Evolutionary conservation across 352 stramenopile genomes (phyloP).

Genomic region (Phytophthora meadii): DNA sequence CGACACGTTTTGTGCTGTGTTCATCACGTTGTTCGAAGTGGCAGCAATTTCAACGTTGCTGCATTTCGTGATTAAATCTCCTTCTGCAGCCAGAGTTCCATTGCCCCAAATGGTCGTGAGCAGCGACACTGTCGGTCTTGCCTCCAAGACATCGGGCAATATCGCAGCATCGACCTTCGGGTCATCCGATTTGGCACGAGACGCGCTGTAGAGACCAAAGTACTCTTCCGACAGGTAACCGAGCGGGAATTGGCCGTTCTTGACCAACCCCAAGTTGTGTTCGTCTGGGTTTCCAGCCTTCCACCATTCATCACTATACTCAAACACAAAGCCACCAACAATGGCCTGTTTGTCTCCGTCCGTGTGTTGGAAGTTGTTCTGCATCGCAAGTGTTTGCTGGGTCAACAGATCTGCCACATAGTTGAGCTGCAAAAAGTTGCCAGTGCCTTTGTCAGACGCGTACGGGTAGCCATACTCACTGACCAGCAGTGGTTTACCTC

Average conservation of each 20-base stretch:
- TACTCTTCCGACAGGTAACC: slow-evolving; percentile 71
- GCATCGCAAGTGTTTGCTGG: slow-evolving; percentile 58
- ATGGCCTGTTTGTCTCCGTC: slow-evolving; percentile 59
- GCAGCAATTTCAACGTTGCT: slow-evolving; percentile 2
- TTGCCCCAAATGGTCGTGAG: slow-evolving; percentile 57
- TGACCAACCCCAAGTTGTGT: slow-evolving; percentile 59
- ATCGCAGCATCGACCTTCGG: slow-evolving; percentile 12
- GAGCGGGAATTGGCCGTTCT: slow-evolving; percentile 64
- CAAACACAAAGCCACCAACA: slow-evolving; percentile 76
- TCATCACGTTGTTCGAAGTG: slow-evolving; percentile 13
- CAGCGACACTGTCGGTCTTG: slow-evolving; percentile 59
- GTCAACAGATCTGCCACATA: slow-evolving; percentile 50
- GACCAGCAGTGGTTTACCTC: slow-evolving; percentile 57
- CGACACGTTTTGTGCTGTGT: background rate
- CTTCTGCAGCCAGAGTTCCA: slow-evolving; percentile 42
- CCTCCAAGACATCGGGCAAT: slow-evolving; percentile 43
- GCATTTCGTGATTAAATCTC: slow-evolving; percentile 46
- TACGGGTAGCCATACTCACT: slow-evolving; percentile 77
- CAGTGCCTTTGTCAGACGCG: slow-evolving; percentile 50
- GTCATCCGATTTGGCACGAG: slow-evolving; percentile 9
- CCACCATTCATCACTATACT: slow-evolving; percentile 86
- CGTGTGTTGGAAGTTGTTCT: slow-evolving; percentile 58
- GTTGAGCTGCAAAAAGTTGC: slow-evolving; percentile 48
- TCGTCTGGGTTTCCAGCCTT: slow-evolving; percentile 57
- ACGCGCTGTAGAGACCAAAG: slow-evolving; percentile 50